Base-by-base conservation (phyloP, 148 eudicot species). In the Amaranthus hypochondriacus region DNA sequence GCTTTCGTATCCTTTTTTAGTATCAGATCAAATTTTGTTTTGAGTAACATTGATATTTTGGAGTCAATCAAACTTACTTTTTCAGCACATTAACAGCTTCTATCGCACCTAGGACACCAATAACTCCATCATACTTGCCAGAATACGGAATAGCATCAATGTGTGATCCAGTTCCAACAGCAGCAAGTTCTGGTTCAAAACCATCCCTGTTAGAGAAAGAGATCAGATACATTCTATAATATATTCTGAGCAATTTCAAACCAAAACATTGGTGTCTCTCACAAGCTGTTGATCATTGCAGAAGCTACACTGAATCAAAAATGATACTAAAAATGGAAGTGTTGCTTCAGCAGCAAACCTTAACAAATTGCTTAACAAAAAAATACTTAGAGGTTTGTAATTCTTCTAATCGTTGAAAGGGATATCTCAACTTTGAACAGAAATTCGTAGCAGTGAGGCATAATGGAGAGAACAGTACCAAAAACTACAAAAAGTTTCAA, bases 51-150 rank as follows among this genome's bases (percentile, higher is more conserved):
- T 28, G 39, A 28, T 28, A 28, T 28, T 28, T 28, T 28, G 39
- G 39, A 28, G 49, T 55, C 11, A 71, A 55, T 56, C 8, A 49
- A 53, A 77, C 79, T 67, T 78, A 88, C 98, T 87, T 86, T 76
- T 78, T 86, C 18, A 95, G 90, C 72, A 86, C 92, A 76, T 84
- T 84, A 70, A 95, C 86, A 73, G 98, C 98, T 87, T 94, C 96
- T 63, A 95, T 95, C 55, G 97, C 98, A 82, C 97, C 97, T 81
- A 95, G 84, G 54, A 95, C 98, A 56, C 98, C 98, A 77, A 95
- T 87, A 73, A 95, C 98, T 68, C 97, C 97, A 75, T 95, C 98
- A 78, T 87, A 95, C 80, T 95, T 95, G 69, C 98, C 98, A 50
- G 98, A 94, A 81, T 90, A 92, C 2, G 98, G 98, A 85, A 95